Evolutionary conservation across 2,329 filamentous ascomycete genomes (phyloP).

Genomic region (Trichoderma asperellum): DNA sequence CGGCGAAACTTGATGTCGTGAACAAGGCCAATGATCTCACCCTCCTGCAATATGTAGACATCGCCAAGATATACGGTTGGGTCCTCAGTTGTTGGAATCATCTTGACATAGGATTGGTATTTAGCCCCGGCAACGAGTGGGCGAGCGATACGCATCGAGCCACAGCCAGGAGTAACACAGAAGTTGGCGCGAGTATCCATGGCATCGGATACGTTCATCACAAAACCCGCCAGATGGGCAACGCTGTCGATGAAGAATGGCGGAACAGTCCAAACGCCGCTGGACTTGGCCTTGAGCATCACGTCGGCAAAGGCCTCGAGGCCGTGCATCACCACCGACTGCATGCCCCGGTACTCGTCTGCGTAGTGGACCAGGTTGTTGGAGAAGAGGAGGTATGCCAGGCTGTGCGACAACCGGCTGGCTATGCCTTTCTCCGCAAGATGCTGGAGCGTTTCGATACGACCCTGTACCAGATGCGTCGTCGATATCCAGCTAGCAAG

Average conservation of each 20-base stretch:
- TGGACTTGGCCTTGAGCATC: neutral
- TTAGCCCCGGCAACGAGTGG: neutral
- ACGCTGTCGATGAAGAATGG: neutral
- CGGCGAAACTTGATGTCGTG: neutral
- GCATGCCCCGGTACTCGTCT: neutral
- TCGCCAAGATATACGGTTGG: neutral
- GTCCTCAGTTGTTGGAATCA: neutral
- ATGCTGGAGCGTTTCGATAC: neutral
- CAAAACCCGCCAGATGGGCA: neutral
- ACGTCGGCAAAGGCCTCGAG: neutral
- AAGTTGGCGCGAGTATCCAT: neutral
- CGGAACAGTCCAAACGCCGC: neutral
- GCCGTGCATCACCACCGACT: neutral
- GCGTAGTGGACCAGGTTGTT: neutral
- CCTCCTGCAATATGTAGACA: neutral
- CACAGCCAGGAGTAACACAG: neutral
- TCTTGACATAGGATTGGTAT: neutral
- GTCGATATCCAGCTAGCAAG: neutral
- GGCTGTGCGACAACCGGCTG: neutral
- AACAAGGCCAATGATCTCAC: neutral
- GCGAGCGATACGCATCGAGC: neutral
- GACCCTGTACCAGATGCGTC: neutral
- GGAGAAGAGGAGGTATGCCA: neutral
- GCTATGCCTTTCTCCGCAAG: neutral
- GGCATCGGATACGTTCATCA: neutral